Evolutionary conservation across 306 rosid genomes (phyloP).

Genomic region (Vigna mungo): DNA sequence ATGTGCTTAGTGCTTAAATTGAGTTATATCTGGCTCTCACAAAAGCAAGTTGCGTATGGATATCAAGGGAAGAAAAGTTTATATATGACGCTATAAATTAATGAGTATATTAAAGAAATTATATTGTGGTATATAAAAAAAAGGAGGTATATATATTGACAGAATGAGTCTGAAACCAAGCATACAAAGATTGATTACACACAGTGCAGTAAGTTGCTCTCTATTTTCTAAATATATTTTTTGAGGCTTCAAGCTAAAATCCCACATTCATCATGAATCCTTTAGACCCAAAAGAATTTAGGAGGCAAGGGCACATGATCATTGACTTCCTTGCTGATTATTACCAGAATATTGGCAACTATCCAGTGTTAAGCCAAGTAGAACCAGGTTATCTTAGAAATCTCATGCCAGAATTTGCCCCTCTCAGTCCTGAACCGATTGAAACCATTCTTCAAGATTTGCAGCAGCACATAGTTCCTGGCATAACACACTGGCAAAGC

Average conservation of each 20-base stretch:
- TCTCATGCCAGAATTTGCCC: conserved; percentile 49
- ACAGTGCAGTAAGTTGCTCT: too few relatives aligned
- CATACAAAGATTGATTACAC: too few relatives aligned
- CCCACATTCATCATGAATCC: conserved; percentile 48
- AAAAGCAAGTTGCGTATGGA: too few relatives aligned
- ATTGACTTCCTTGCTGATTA: conserved; percentile 70
- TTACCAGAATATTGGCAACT: conserved; percentile 52
- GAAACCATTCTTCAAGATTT: conserved; percentile 62
- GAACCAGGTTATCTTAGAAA: conserved; percentile 57
- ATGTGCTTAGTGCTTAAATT: neutral
- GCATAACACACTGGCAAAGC: conserved; percentile 74
- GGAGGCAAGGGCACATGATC: conserved; percentile 65
- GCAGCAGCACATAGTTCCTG: conserved; percentile 52
- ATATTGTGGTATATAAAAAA: too few relatives aligned
- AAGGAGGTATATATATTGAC: neutral
- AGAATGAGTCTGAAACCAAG: neutral
- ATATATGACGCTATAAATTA: too few relatives aligned
- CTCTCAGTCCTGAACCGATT: conserved; percentile 54
- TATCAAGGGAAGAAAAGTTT: too few relatives aligned
- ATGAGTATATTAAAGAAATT: too few relatives aligned
- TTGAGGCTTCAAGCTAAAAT: neutral
- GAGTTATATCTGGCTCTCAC: neutral
- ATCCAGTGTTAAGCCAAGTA: conserved; percentile 63
- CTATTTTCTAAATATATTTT: neutral
- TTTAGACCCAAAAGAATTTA: conserved; percentile 62